Base-by-base conservation (phyloP, 768 basidiomycete genomes). In the Fomitopsis serialis region DNA sequence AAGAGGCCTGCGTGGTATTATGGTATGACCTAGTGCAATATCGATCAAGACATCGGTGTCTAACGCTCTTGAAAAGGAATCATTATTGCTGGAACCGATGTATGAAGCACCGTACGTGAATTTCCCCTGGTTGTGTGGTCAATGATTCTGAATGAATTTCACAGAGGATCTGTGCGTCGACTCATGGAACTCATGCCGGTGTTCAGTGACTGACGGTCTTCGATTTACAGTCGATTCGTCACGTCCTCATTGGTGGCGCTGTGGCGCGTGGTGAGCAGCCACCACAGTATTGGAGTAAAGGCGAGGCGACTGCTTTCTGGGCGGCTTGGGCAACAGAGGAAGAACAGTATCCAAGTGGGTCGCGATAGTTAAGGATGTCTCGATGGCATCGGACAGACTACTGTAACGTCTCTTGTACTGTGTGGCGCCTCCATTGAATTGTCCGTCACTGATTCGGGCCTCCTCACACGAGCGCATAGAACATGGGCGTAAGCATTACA, bases 11-110 rank as follows among this genome's bases (percentile, higher is more conserved):
- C 76, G 93, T 59, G 89, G 93, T 3, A 90, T 97, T 43, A 84
- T 98, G 87, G 90, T 87, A 52, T 11, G 66, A 55, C 1, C 23
- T n/a, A n/a, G 34, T 11, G 17, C 45, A 57, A 74, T 64, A 51
- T 45, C n/a, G 35, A 7, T 40, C 32, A 32, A 12, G 13, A 37
- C 32, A 29, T 48, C 22, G 40, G 45, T 27, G 25, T 21, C 42
- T 24, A 2, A 48, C 49, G 15, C 40, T 54, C n/a, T 12, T 45
- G 44, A 22, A 22, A 34, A 92, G 89, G 95, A 97, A 71, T 67
- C 77, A 21, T 66, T 95, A 2, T 71, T 98, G 47, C 73, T 95
- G 45, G 92, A 98, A 46, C 77, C 92, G 0, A 97, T 97, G 94
- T 96, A 91, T 64, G 89, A 92, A 73, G 86, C 85, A 44, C 91